phyloP scores from a whole-genome alignment of 2,329 filamentous ascomycete genomes.

The Geosmithia flava region DNA sequence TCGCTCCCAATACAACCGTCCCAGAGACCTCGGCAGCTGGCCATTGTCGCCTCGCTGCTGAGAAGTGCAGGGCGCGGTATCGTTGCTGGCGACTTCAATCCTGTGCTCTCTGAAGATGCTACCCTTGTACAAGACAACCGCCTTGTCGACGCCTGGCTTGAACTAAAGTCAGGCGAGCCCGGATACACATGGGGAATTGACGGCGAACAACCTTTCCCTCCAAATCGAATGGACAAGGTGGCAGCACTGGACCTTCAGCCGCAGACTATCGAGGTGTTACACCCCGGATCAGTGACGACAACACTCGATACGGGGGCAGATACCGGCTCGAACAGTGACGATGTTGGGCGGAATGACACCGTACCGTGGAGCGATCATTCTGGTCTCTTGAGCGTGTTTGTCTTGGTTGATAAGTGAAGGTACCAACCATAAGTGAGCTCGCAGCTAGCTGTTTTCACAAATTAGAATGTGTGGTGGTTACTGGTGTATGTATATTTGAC shows the following conservation, averaged over 20 bases:
- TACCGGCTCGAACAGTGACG: neutral
- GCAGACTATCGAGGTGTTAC: conserved; percentile 6
- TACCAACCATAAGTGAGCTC: no score
- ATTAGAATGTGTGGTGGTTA: no score
- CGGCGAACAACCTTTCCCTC: conserved; percentile 16
- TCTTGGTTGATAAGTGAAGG: no score
- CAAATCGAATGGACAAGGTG: conserved; percentile 22
- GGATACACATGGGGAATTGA: conserved; percentile 25
- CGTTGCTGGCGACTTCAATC: conserved; percentile 27
- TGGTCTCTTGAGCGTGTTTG: neutral
- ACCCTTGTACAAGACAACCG: conserved; percentile 15
- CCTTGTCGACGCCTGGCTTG: conserved; percentile 20
- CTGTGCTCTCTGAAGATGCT: conserved; percentile 19
- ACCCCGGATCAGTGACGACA: conserved; percentile 2
- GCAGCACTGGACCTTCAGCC: conserved; percentile 14
- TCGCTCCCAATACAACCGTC: conserved; percentile 15
- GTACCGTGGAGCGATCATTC: neutral
- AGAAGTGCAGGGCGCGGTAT: conserved; percentile 14
- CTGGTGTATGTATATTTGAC: no score
- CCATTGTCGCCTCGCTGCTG: conserved; percentile 12
- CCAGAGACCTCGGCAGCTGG: conserved; percentile 16
- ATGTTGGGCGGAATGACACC: neutral
- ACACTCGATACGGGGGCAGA: no score
- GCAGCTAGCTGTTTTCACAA: no score
- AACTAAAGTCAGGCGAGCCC: conserved; percentile 11